These are phyloP conservation scores for Trypanosomatidae sp. DNA, from an alignment of 208 protist species.

Conservation along the genomic window DNA sequence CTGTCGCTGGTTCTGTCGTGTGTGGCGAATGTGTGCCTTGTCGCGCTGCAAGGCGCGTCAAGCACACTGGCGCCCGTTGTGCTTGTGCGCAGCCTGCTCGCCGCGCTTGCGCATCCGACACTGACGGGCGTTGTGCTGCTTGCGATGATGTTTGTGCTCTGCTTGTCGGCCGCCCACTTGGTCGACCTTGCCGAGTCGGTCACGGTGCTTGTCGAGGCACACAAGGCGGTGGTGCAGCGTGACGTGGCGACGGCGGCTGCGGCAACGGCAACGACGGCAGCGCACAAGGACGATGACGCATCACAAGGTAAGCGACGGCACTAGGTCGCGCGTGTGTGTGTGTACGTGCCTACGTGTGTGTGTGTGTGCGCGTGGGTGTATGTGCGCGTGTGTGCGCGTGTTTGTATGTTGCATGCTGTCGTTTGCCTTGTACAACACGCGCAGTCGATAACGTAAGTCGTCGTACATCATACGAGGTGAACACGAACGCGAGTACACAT, in stretches of 20 bases:
- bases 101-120: neutral
- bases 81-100: neutral
- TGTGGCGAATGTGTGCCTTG: conserved; percentile 1
- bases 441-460: too few relatives aligned
- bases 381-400: too few relatives aligned
- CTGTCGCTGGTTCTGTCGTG: neutral
- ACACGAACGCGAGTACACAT: too few relatives aligned
- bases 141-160: neutral
- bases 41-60: neutral
- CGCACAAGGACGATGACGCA: neutral
- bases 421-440: too few relatives aligned
- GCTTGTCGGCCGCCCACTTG: neutral
- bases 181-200: neutral
- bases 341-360: too few relatives aligned
- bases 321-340: too few relatives aligned
- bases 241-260: neutral
- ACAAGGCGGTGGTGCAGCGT: neutral
- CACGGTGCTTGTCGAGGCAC: neutral
- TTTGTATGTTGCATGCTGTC: too few relatives aligned
- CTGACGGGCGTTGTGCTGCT: neutral
- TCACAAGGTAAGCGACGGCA: too few relatives aligned
- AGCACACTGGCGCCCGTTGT: neutral
- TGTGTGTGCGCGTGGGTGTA: too few relatives aligned
- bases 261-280: neutral
- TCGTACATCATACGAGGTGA: too few relatives aligned